These are phyloP conservation scores for Lipomyces orientalis DNA, from an alignment of 805 yeast species.

Conservation along the genomic window DNA sequence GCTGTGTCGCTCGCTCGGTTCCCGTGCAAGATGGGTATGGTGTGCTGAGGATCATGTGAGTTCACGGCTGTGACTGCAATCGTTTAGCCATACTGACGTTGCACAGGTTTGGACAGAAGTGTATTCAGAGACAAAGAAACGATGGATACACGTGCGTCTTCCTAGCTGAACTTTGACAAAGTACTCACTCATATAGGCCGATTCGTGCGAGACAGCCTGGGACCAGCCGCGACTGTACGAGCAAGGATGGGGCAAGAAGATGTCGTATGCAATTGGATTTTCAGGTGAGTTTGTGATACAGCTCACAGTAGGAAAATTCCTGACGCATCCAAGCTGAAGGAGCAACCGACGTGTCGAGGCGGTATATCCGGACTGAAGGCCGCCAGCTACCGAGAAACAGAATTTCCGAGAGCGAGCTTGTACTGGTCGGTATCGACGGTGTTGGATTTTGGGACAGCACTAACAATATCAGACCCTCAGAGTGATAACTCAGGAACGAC, in stretches of 20 bases:
- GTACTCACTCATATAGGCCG: conserved; percentile 46
- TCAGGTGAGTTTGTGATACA: conserved; percentile 46
- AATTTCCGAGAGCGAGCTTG: conserved; percentile 51
- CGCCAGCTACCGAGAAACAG: conserved; percentile 56
- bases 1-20: conserved; percentile 68
- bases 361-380: conserved; percentile 60
- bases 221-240: conserved; percentile 81
- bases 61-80: conserved; percentile 3
- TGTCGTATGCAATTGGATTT: conserved; percentile 85
- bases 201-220: conserved; percentile 83
- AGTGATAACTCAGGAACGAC: conserved; percentile 48
- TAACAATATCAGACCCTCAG: conserved; percentile 39
- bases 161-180: neutral
- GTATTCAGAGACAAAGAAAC: conserved; percentile 60
- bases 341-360: conserved; percentile 67
- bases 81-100: neutral
- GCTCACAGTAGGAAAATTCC: neutral
- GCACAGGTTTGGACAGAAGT: conserved; percentile 77
- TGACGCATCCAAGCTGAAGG: conserved; percentile 49
- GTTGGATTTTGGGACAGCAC: neutral
- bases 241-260: conserved; percentile 89
- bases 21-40: conserved; percentile 77
- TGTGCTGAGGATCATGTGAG: conserved; percentile 87
- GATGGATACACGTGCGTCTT: conserved; percentile 76
- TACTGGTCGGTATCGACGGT: conserved; percentile 34